A percentile compares a stretch with the other conserved stretches of the same genome.
phyloP scores from a whole-genome alignment of 2,329 filamentous ascomycete genomes.

The Curvularia spicifera region DNA sequence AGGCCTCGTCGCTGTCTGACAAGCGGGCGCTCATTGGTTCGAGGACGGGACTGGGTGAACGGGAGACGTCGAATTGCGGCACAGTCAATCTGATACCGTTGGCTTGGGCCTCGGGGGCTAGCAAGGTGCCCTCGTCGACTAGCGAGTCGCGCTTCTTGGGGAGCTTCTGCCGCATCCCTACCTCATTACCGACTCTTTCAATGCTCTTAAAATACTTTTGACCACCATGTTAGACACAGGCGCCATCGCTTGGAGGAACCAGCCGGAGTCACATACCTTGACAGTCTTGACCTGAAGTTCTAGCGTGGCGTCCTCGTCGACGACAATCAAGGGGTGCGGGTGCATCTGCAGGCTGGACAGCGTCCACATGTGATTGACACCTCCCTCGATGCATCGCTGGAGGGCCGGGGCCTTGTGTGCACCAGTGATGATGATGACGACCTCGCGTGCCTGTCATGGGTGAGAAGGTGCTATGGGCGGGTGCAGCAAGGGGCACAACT shows the following conservation, averaged over 20 bases:
- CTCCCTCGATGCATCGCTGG: constrained; percentile 80
- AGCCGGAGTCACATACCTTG: constrained; percentile 32
- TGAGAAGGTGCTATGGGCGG: constrained; percentile 23
- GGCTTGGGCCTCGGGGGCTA: constrained; percentile 26
- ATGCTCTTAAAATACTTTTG: constrained; percentile 58
- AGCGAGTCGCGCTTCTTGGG: constrained; percentile 47
- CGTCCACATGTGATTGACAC: constrained; percentile 91
- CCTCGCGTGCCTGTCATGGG: constrained; percentile 66
- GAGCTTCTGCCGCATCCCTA: constrained; percentile 55
- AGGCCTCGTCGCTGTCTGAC: constrained; percentile 31
- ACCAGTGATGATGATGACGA: constrained; percentile 82
- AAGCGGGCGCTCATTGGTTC: constrained; percentile 47
- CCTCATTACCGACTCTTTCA: constrained; percentile 54
- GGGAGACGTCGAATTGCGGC: constrained; percentile 40
- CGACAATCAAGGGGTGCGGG: constrained; percentile 80
- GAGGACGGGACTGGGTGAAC: constrained; percentile 42
- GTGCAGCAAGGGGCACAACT: constrained; percentile 23
- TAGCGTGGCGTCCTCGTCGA: constrained; percentile 72
- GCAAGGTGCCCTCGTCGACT: constrained; percentile 34
- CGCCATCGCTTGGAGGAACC: background rate
- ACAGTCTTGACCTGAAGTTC: constrained; percentile 56
- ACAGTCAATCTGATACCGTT: constrained; percentile 38
- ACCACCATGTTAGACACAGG: constrained; percentile 4
- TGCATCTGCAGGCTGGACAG: constrained; percentile 81
- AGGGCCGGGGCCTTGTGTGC: constrained; percentile 81